Evolutionary conservation across 192 early-diverging fungal genomes (phyloP).

Genomic region (Entomortierella beljakovae): DNA sequence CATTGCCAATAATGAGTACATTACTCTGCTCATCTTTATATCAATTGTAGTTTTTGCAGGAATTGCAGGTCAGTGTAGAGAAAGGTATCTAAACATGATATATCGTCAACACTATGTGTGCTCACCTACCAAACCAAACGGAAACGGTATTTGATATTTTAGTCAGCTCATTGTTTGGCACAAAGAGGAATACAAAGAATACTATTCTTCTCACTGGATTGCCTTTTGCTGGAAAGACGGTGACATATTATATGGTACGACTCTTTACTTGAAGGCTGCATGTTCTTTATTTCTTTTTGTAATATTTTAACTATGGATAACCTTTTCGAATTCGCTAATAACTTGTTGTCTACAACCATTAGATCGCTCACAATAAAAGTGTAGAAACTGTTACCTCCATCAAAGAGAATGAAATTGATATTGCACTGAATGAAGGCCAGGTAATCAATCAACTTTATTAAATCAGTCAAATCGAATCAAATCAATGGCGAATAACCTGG

Average conservation of each 20-base stretch:
- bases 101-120: background rate
- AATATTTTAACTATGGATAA: background rate
- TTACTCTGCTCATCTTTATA: conserved; percentile 18
- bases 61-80: conserved; percentile 16
- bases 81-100: background rate
- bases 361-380: conserved; percentile 63
- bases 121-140: background rate
- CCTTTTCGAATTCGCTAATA: too few relatives aligned
- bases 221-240: conserved; percentile 50
- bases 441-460: conserved; percentile 12
- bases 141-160: background rate
- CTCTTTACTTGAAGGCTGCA: too few relatives aligned
- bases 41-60: conserved; percentile 18
- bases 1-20: conserved; percentile 37
- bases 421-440: conserved; percentile 57
- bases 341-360: background rate
- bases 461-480: background rate
- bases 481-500: too few relatives aligned
- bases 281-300: too few relatives aligned
- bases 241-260: conserved; percentile 33
- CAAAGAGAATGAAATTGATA: conserved; percentile 74
- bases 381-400: conserved; percentile 74
- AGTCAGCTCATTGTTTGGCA: conserved; percentile 29
- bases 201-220: conserved; percentile 48
- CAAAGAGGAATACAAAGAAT: conserved; percentile 47